Percentiles rank a stretch among this genome's conserved stretches.
Conservation (phyloP, 2,329 filamentous ascomycete species). For the Dendrostoma leiphaemia region DNA sequence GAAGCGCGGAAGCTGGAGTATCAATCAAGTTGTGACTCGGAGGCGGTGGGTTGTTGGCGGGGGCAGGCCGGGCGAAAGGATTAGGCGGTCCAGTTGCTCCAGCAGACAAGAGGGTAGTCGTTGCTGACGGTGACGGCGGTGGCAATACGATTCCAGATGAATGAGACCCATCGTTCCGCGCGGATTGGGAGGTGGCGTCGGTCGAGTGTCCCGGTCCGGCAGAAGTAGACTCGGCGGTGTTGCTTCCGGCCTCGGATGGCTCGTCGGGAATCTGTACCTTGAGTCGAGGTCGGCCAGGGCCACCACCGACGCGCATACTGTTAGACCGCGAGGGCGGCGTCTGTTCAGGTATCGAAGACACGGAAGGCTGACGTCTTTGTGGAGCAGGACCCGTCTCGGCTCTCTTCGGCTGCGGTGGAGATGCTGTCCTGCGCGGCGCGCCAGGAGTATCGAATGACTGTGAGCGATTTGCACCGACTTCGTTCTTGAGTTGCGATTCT, state of each 20-base stretch:
- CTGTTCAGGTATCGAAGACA: conserved; percentile 64
- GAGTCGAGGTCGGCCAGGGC: conserved; percentile 70
- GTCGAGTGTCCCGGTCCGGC: conserved; percentile 53
- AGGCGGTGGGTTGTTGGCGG: conserved; percentile 55
- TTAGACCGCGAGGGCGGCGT: conserved; percentile 76
- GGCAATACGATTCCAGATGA: conserved; percentile 76
- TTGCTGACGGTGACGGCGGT: conserved; percentile 87
- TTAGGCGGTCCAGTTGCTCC: conserved; percentile 92
- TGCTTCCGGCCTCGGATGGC: conserved; percentile 67
- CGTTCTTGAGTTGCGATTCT: conserved; percentile 38
- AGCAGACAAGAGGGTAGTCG: conserved; percentile 74
- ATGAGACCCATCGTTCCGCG: conserved; percentile 54
- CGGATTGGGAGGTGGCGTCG: conserved; percentile 55
- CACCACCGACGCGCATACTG: conserved; percentile 66
- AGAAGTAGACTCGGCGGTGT: conserved; percentile 69
- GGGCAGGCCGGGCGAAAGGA: conserved; percentile 85
- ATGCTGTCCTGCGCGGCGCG: conserved; percentile 52
- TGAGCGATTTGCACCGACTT: conserved; percentile 44
- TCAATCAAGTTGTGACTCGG: conserved; percentile 59
- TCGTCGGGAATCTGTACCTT: conserved; percentile 96
- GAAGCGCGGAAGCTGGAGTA: conserved; percentile 86
- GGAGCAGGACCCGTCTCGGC: conserved; percentile 49
- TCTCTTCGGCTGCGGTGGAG: conserved; percentile 53
- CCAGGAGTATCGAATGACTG: conserved; percentile 64
- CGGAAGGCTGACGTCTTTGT: conserved; percentile 48